Base-by-base conservation (phyloP, 371 early-diverging fungal genomes). In the Conidiobolus coronatus region DNA sequence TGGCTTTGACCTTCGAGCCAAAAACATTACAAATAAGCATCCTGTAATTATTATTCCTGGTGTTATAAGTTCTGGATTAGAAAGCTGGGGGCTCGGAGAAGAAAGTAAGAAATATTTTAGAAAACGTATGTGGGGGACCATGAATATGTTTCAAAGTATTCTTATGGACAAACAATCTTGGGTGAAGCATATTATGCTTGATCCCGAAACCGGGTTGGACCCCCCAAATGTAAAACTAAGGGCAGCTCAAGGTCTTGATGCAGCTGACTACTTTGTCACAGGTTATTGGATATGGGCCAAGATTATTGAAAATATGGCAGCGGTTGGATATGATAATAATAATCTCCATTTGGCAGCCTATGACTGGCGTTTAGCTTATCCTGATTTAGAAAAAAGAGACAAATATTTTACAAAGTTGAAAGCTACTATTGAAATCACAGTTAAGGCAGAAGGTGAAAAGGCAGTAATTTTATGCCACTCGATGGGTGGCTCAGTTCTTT, bases 271-370 rank as follows among this genome's bases (percentile, higher is more conserved):
- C 53, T 75, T 91, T 45, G 71, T 91, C n/a, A 79, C 86, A 1
- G 90, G 89, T 56, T 81, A 85, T 59, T 91, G 90, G 93, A 81
- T 94, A 15, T 88, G 89, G 91, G 88, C 80, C 52, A 61, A 51
- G 33, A 41, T 54, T 33, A 57, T 57, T 20, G 77, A 82, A 52
- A 90, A 88, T 55, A 51, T 90, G 42, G 86, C 86, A 0, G 77
- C 73, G 0, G 69, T 92, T 40, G 91, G 90, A 20, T 88, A 89
- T 57, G 91, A 92, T 60, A 74, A 63, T 59, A 82, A 79, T 51
- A 82, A 73, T 42, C 82, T 91, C 77, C 67, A 78, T 36, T 61
- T 91, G 40, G 88, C 89, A 0, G 67, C 86, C 0, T 94, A 88
- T 58, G 93, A 95, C 62, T 95, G 95, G 94, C 68, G 96, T 38